Conservation (phyloP, 306 rosid species). For the Comarum palustre region DNA sequence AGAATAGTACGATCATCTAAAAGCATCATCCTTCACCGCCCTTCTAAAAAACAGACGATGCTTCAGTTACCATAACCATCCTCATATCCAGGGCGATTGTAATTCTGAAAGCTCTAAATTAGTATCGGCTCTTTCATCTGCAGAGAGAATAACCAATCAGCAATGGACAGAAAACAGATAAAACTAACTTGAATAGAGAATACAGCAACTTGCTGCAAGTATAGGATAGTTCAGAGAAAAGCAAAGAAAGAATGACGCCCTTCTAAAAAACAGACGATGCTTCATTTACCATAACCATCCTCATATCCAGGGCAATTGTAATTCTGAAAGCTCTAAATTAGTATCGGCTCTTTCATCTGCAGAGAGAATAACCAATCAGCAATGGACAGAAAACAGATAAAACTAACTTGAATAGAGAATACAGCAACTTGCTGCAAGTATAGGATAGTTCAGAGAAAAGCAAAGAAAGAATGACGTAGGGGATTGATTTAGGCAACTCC, state of each 20-base stretch:
- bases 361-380: background rate
- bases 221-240: background rate
- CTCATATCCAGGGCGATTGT: background rate
- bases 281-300: conserved; percentile 3
- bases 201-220: background rate
- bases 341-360: conserved; percentile 8
- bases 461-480: background rate
- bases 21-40: background rate
- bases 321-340: background rate
- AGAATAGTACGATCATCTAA: background rate
- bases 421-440: background rate
- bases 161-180: background rate
- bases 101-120: background rate
- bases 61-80: background rate
- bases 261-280: background rate
- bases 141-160: background rate
- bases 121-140: conserved; percentile 10
- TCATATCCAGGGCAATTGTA: background rate
- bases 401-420: background rate
- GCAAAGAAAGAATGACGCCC: background rate
- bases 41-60: background rate
- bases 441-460: background rate
- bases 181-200: background rate
- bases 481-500: background rate
- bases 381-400: background rate